Evolutionary conservation across 2,329 filamentous ascomycete species (phyloP).

Genomic region (Sporothrix inflata): DNA sequence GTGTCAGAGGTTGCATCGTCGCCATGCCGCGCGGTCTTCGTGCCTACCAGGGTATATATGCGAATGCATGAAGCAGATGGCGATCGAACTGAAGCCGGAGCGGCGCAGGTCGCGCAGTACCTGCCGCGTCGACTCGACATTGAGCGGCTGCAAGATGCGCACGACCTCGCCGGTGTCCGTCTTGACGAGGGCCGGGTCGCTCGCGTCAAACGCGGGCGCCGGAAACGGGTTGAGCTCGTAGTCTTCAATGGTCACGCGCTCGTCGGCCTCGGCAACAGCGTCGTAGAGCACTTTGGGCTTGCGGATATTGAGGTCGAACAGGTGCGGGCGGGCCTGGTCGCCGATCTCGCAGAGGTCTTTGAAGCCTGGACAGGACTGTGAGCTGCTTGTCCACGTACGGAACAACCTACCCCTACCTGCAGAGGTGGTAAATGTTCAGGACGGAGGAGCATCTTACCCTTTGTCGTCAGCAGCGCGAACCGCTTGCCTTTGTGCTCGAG

Average conservation of each 20-base stretch:
- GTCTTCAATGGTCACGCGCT: slow-evolving; percentile 82
- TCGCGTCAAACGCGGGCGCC: neutral
- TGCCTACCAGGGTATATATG: no score
- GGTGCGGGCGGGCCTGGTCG: slow-evolving; percentile 87
- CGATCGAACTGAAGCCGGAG: slow-evolving; percentile 54
- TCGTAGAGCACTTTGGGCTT: slow-evolving; percentile 88
- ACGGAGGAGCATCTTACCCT: no score
- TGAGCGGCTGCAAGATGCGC: slow-evolving; percentile 55
- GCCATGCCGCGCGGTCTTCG: no score
- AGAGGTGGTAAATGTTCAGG: no score
- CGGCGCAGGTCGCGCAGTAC: slow-evolving; percentile 65
- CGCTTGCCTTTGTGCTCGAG: slow-evolving; percentile 87
- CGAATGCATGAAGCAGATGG: slow-evolving; percentile 37
- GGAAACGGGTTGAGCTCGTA: slow-evolving; percentile 8
- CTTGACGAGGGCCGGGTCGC: slow-evolving; percentile 39
- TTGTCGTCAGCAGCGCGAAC: slow-evolving; percentile 73
- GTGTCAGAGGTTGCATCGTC: no score
- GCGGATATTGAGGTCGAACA: slow-evolving; percentile 84
- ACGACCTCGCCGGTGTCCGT: slow-evolving; percentile 58
- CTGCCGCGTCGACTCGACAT: slow-evolving; percentile 55
- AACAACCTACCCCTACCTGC: no score
- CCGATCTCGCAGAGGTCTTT: slow-evolving; percentile 86
- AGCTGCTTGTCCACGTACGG: no score
- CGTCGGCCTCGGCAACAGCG: slow-evolving; percentile 80
- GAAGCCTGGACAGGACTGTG: slow-evolving; percentile 73